These are phyloP conservation scores for Claviceps arundinis DNA, from an alignment of 2,329 filamentous ascomycete species.

Conservation along the genomic window DNA sequence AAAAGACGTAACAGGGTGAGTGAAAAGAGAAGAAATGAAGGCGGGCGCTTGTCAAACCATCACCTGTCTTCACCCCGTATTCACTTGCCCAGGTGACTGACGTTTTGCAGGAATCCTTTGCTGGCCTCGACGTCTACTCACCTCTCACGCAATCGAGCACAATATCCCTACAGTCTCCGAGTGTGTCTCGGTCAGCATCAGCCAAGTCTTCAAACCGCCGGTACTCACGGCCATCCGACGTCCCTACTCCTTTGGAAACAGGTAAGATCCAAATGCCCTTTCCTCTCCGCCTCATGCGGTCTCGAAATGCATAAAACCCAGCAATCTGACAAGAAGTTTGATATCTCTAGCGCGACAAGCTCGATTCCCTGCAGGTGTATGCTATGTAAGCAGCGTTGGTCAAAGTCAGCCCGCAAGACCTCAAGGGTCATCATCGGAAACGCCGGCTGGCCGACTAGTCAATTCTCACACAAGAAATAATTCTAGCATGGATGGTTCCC, in stretches of 20 bases:
- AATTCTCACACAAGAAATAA: constrained; percentile 63
- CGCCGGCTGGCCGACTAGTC: constrained; percentile 48
- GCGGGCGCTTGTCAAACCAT: background rate
- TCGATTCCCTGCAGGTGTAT: constrained; percentile 44
- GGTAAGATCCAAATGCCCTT: constrained; percentile 35
- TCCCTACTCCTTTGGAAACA: constrained; percentile 27
- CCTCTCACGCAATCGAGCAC: constrained; percentile 21
- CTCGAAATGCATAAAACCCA: constrained; percentile 16
- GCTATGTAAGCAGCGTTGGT: constrained; percentile 32
- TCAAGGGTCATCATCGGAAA: constrained; percentile 33
- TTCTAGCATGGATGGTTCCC: constrained; percentile 72
- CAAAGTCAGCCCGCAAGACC: constrained; percentile 21
- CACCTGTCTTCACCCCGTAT: background rate
- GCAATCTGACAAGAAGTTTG: constrained; percentile 22
- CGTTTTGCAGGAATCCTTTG: constrained; percentile 60
- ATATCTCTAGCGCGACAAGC: constrained; percentile 29
- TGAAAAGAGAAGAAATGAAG: constrained; percentile 7
- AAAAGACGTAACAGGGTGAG: constrained; percentile 77
- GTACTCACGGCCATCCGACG: constrained; percentile 49
- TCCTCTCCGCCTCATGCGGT: constrained; percentile 30
- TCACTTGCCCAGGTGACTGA: constrained; percentile 1
- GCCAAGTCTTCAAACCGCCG: constrained; percentile 37
- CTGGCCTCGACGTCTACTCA: constrained; percentile 54
- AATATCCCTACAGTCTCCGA: constrained; percentile 39
- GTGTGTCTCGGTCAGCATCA: constrained; percentile 37